Evolutionary conservation across 2,329 filamentous ascomycete species (phyloP).

Genomic region (Endocalyx cinctus): DNA sequence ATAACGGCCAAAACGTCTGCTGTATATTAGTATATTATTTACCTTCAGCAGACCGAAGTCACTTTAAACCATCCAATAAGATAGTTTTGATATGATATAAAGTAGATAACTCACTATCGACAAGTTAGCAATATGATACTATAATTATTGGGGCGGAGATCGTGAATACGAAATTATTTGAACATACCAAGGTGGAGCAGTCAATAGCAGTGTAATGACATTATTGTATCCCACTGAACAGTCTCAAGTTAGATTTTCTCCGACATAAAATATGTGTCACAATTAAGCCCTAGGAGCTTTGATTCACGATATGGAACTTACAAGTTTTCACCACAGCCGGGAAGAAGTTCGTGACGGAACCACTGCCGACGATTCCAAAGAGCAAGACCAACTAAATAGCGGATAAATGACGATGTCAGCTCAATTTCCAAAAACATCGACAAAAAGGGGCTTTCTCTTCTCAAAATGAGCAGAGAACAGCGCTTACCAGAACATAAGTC

Average conservation of each 20-base stretch:
- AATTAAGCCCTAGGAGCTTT: no score
- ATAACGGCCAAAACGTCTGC: slow-evolving; percentile 59
- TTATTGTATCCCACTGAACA: slow-evolving; percentile 60
- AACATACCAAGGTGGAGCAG: slow-evolving; percentile 47
- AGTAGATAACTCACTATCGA: background rate
- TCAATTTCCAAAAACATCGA: no score
- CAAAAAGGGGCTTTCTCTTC: no score
- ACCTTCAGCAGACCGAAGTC: no score
- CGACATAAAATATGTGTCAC: no score
- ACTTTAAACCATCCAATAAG: no score
- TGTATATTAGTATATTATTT: no score
- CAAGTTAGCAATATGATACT: background rate
- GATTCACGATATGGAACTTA: no score
- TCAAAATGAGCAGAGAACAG: no score
- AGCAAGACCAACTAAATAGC: slow-evolving; percentile 44
- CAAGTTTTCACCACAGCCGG: slow-evolving; percentile 65
- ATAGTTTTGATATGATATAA: no score
- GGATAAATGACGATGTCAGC: no score
- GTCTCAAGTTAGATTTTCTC: no score
- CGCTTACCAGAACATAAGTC: slow-evolving; percentile 52
- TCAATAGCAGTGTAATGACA: slow-evolving; percentile 58
- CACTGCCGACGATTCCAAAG: slow-evolving; percentile 52
- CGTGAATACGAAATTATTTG: background rate
- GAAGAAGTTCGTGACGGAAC: slow-evolving; percentile 64
- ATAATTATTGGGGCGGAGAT: background rate